Conservation (phyloP, 2,329 filamentous ascomycete genomes). For the Ophiostoma angusticollis region DNA sequence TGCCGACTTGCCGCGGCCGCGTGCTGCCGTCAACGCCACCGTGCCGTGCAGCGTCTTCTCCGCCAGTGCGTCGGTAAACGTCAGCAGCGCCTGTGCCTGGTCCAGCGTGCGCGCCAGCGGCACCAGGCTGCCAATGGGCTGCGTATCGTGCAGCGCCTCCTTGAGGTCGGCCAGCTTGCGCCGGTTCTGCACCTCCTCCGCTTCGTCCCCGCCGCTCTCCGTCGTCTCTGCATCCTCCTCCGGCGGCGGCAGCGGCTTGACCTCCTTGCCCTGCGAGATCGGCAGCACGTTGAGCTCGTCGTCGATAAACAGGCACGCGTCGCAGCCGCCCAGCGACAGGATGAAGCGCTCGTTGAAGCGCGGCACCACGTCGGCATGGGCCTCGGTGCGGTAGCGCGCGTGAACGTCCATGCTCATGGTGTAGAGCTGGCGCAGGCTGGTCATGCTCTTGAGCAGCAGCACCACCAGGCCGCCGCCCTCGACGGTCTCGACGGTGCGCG, state of each 20-base stretch:
- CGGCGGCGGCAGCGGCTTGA: constrained; percentile 66
- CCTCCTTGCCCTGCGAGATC: constrained; percentile 87
- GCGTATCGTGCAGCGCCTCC: constrained; percentile 70
- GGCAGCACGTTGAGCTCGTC: constrained; percentile 96
- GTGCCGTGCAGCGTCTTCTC: constrained; percentile 94
- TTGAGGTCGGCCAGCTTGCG: constrained; percentile 78
- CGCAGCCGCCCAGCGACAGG: constrained; percentile 85
- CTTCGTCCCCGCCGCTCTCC: constrained; percentile 37
- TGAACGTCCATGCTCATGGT: constrained; percentile 97
- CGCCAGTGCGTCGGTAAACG: constrained; percentile 89
- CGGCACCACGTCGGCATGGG: constrained; percentile 85
- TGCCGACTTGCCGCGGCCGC: constrained; percentile 94
- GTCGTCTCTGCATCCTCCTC: constrained; percentile 56
- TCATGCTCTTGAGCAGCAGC: constrained; percentile 89
- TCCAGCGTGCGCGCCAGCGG: constrained; percentile 82
- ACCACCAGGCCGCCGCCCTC: constrained; percentile 90
- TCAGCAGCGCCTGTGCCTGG: constrained; percentile 91
- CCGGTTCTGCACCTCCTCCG: constrained; percentile 60
- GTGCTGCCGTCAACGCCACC: constrained; percentile 80
- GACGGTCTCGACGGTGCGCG: constrained; percentile 91
- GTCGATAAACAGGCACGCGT: constrained; percentile 88
- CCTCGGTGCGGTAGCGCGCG: constrained; percentile 89
- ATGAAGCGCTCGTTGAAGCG: constrained; percentile 98
- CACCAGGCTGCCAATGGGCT: constrained; percentile 74
- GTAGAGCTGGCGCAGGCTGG: constrained; percentile 91